Conservation (phyloP, 805 yeast genomes). For the Wickerhamomyces kurtzmanii region DNA sequence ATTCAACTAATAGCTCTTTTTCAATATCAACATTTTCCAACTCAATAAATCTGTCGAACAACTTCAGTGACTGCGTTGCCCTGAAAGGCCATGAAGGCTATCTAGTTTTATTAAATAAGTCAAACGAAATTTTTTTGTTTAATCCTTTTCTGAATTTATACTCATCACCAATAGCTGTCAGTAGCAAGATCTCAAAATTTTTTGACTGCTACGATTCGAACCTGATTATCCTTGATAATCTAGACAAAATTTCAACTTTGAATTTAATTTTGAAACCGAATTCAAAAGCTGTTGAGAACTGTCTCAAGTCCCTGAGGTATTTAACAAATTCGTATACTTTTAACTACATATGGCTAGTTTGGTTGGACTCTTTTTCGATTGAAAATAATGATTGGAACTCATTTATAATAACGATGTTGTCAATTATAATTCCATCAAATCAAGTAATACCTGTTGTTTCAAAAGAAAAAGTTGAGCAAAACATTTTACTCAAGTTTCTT, state of each 20-base stretch:
- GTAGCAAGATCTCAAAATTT: slow-evolving; percentile 1
- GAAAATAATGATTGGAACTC: slow-evolving; percentile 50
- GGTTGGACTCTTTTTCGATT: slow-evolving; percentile 46
- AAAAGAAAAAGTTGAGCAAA: slow-evolving; percentile 17
- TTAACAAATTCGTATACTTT: slow-evolving; percentile 48
- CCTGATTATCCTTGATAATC: slow-evolving; percentile 4
- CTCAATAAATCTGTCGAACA: slow-evolving; percentile 19
- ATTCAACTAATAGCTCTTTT: slow-evolving; percentile 17
- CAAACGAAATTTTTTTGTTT: slow-evolving; percentile 27
- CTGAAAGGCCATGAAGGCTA: slow-evolving; percentile 30
- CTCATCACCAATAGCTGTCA: slow-evolving; percentile 21
- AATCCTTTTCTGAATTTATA: slow-evolving; percentile 49
- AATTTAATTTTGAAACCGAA: slow-evolving; percentile 34
- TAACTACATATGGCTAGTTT: slow-evolving; percentile 50
- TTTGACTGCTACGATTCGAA: slow-evolving; percentile 9
- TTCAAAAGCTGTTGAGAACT: slow-evolving; percentile 28
- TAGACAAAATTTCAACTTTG: slow-evolving; percentile 13
- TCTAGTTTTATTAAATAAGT: slow-evolving; percentile 29
- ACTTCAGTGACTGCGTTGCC: slow-evolving; percentile 29
- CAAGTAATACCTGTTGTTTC: too few species aligned
- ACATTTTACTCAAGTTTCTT: slow-evolving; percentile 5
- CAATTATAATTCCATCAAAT: slow-evolving; percentile 41
- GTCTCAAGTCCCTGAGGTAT: slow-evolving; percentile 40
- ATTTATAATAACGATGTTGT: slow-evolving; percentile 38
- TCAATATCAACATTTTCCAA: slow-evolving; percentile 23